Evolutionary conservation across 257 asterid species (phyloP).

Genomic region (Perilla frutescens): DNA sequence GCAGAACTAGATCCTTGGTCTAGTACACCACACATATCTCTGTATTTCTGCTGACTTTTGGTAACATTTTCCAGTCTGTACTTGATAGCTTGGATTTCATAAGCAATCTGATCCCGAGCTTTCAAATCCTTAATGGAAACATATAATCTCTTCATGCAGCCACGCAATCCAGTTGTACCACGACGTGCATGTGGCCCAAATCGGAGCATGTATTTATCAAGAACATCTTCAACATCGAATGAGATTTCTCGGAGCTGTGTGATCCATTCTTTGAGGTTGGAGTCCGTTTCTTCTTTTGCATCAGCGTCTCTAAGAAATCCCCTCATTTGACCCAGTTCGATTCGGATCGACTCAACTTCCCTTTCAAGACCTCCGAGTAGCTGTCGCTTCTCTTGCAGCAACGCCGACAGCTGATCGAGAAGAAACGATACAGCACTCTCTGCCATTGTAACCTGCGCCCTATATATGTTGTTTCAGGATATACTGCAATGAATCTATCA

Average conservation of each 20-base stretch:
- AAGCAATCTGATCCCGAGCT: constrained; percentile 31
- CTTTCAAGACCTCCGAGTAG: constrained; percentile 24
- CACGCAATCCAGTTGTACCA: neutral
- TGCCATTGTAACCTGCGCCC: constrained; percentile 31
- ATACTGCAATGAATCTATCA: no score
- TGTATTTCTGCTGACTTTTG: constrained; percentile 25
- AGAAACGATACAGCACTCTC: constrained; percentile 36
- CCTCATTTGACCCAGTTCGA: constrained; percentile 40
- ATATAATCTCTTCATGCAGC: constrained; percentile 3
- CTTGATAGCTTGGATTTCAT: constrained; percentile 31
- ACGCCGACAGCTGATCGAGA: constrained; percentile 32
- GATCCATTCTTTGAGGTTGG: constrained; percentile 41
- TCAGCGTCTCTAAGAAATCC: constrained; percentile 47
- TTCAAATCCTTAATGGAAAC: constrained; percentile 22
- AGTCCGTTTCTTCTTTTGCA: constrained; percentile 35
- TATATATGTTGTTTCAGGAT: no score
- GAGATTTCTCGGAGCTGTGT: constrained; percentile 47
- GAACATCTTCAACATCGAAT: constrained; percentile 44
- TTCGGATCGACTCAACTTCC: constrained; percentile 34
- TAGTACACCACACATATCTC: neutral
- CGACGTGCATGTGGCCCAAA: neutral
- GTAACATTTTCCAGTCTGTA: constrained; percentile 28
- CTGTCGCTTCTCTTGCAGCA: constrained; percentile 21
- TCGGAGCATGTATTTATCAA: constrained; percentile 42
- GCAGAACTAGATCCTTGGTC: neutral